Evolutionary conservation across 2,329 filamentous ascomycete species (phyloP).

Genomic region (Epichloe gansuensis): DNA sequence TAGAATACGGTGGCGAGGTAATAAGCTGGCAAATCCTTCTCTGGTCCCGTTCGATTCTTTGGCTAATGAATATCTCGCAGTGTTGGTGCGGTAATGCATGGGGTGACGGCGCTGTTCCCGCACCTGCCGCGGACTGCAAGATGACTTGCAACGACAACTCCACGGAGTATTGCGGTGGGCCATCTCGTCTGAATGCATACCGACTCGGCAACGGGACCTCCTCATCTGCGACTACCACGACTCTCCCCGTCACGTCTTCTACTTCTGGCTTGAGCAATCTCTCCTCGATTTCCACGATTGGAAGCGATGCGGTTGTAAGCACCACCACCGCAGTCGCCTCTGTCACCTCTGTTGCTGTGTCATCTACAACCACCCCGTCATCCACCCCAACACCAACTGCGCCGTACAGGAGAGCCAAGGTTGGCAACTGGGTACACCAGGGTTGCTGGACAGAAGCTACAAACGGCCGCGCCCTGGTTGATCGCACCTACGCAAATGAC

Average conservation of each 20-base stretch:
- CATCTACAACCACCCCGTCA: conserved; percentile 8
- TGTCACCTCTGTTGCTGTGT: conserved; percentile 1
- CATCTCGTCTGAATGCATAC: conserved; percentile 24
- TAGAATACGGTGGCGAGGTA: conserved; percentile 28
- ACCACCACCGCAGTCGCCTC: conserved; percentile 12
- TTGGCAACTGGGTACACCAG: conserved; percentile 20
- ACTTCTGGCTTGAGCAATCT: neutral
- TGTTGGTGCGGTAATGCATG: conserved; percentile 26
- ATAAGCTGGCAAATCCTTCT: conserved; percentile 6
- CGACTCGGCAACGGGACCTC: conserved; percentile 13
- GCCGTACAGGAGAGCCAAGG: conserved; percentile 13
- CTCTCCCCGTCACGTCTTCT: conserved; percentile 14
- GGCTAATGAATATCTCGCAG: conserved; percentile 7
- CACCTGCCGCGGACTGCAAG: conserved; percentile 19
- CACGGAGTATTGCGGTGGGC: conserved; percentile 25
- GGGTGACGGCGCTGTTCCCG: conserved; percentile 15
- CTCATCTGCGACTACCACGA: conserved; percentile 13
- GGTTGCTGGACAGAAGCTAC: conserved; percentile 26
- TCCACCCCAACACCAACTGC: conserved; percentile 12
- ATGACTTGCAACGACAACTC: conserved; percentile 25
- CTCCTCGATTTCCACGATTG: neutral
- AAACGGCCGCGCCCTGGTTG: conserved; percentile 18
- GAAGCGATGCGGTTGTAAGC: neutral
- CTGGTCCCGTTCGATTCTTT: neutral
- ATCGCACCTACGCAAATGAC: conserved; percentile 15